Base-by-base conservation (phyloP, 179 eudicot species). In the Nepenthes alata region DNA sequence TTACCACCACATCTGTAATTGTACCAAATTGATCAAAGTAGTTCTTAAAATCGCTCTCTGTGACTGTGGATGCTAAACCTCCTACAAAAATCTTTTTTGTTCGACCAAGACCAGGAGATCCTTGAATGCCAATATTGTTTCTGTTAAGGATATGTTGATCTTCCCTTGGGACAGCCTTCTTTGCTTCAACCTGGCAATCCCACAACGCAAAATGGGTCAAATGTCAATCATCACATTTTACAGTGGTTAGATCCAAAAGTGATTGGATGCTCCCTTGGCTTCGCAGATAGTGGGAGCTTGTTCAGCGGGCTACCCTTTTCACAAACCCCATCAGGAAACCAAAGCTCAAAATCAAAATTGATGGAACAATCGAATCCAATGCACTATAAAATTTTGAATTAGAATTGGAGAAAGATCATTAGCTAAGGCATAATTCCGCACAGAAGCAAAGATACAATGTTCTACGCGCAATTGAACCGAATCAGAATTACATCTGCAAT, bases 51-150 rank as follows among this genome's bases (percentile, higher is more conserved):
- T 85, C 89, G 13, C 55, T 74, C 57, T 88, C 91, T 0, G 84
- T 85, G 35, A 88, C 88, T 6, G 84, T 79, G 35, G 95, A 88
- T 60, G 95, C 82, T 74, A 88, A 78, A 35, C 95, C 95, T 57
- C 95, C 95, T 14, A 88, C 95, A 58, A 88, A 88, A 53, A 88
- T 85, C 80, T 88, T 88, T 64, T 74, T 88, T 10, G 88, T 83
- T 16, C 85, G 87, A 3, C 79, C 74, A 16, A 77, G 74, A 57
- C 82, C 79, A 2, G 83, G 86, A 16, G 86, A 85, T 65, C 91
- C 86, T 66, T 72, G 88, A 63, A 69, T 78, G 67, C 77, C 69
- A 47, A 57, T 75, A 61, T 11, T 77, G 75, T 60, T 85, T 71
- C 86, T 78, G 59, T 50, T 74, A 10, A 74, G 53, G 51, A 69